phyloP scores from a whole-genome alignment of 1,284 basidiomycete genomes.

The Limonomyces culmigenus region DNA sequence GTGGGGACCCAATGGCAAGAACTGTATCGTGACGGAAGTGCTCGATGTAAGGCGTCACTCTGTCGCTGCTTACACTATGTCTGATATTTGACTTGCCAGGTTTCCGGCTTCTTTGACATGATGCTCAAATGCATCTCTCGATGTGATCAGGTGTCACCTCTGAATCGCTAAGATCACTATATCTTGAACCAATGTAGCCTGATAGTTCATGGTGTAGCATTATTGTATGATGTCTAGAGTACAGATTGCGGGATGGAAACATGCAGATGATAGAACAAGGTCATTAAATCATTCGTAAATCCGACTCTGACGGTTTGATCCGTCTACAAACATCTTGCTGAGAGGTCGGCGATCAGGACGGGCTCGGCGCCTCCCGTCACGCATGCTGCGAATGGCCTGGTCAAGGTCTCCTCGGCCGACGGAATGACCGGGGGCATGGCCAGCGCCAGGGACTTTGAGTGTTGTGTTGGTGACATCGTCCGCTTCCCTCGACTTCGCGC shows the following conservation, averaged over 20 bases:
- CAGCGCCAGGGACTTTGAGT: slow-evolving; percentile 7
- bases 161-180: slow-evolving; percentile 19
- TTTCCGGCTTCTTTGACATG: slow-evolving; percentile 43
- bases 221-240: not conserved
- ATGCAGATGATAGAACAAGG: no score
- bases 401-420: slow-evolving; percentile 65
- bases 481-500: no score
- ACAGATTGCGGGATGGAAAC: no score
- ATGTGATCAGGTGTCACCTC: slow-evolving; percentile 41
- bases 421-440: slow-evolving; percentile 22
- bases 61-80: not conserved
- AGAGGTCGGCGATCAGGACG: slow-evolving; percentile 29
- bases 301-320: slow-evolving; percentile 25
- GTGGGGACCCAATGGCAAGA: slow-evolving; percentile 55
- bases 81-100: slow-evolving; percentile 1
- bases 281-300: slow-evolving; percentile 15
- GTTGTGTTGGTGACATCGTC: slow-evolving; percentile 5
- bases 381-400: slow-evolving; percentile 67
- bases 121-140: slow-evolving; percentile 39
- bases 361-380: slow-evolving; percentile 42
- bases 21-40: slow-evolving; percentile 50
- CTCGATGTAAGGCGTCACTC: slow-evolving; percentile 41
- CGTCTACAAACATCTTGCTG: slow-evolving; percentile 73
- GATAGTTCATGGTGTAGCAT: not conserved
- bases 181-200: not conserved